Base-by-base conservation (phyloP, 768 basidiomycete genomes). In the Cystobasidiopsis lactophilus region DNA sequence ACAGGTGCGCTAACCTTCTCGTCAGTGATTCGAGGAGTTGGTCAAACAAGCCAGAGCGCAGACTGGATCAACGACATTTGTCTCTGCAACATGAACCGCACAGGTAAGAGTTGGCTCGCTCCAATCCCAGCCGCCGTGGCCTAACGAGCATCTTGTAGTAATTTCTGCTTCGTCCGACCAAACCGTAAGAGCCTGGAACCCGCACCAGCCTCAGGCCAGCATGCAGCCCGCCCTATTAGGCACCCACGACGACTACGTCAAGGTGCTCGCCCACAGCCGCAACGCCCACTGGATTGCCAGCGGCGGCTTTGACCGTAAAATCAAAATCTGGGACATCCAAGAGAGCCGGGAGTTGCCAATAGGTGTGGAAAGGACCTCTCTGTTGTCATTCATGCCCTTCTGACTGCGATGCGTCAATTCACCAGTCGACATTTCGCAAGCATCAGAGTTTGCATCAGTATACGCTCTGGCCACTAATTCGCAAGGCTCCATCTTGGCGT, bases 81-180 rank as follows among this genome's bases (percentile, higher is more conserved):
- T 2, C 73, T 98, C 18, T 88, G 84, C 68, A 89, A 95, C 63
- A 73, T 77, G 56, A 86, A 93, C 59, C 88, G 89, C 64, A 93
- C 82, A 2, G 70, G 83, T 80, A 46, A 40, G n/a, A n/a, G n/a
- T n/a, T n/a, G n/a, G n/a, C n/a, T n/a, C n/a, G n/a, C n/a, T n/a
- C n/a, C n/a, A n/a, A n/a, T n/a, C n/a, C n/a, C 43, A 45, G 57
- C 57, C 9, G 19, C 19, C 41, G 19, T 9, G 13, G 11, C 9
- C 41, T 43, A 27, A 43, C 19, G 26, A 7, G 26, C 21, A 9
- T 21, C 19, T 7, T 16, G 3, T 57, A 78, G 83, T 95, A 41
- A 74, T 95, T 38, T 85, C 89, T 52, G 88, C 84, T 0, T 96
- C 93, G 0, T 91, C 89, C 2, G 91, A 96, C 63, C 88, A 89